Base-by-base conservation (phyloP, 345 rosid genomes). In the Brassica nigra region DNA sequence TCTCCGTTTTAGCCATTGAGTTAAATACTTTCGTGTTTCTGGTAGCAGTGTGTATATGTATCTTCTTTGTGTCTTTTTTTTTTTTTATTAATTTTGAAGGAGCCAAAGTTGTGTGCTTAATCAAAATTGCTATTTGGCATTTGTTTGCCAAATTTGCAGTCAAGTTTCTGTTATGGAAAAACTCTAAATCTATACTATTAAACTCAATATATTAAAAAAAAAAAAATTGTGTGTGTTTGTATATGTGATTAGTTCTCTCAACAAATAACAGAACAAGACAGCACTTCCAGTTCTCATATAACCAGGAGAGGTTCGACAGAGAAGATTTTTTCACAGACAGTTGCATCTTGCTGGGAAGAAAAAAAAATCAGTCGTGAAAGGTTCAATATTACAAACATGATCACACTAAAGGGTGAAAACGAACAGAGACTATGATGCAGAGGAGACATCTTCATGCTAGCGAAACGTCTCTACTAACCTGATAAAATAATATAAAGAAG, bases 311-410 rank as follows among this genome's bases (percentile, higher is more conserved):
- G 18, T 18, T 18, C 18, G 18, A 18, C 18, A 18, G 18, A 18
- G 18, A 18, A 18, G 18, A 18, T 18, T 18, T 18, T 18, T 18
- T 18, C 18, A 18, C 18, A 18, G 18, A 18, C 18, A 18, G 18
- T 18, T 18, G 18, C 18, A 18, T 18, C 18, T 18, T 18, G 18
- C 18, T 18, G 18, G 18, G 18, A 18, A 18, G 18, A 18, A 0
- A 18, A 18, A 18, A 18, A 18, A 18, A 18, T 0, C 18, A 18
- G 18, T 18, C 18, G 12, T 36, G 37, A 1, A 72, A 37, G 39
- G 30, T 1, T 61, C 37, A 20, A 39, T 70, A 59, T 67, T 59
- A 80, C 83, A 74, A 67, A 80, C 78, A 79, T 42, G 33, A 79
- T 71, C 44, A 37, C 44, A 37, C 10, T 18, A 37, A 79, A 57